Conservation (phyloP, 108 stramenopile species). For the Nitzschia sp. region DNA sequence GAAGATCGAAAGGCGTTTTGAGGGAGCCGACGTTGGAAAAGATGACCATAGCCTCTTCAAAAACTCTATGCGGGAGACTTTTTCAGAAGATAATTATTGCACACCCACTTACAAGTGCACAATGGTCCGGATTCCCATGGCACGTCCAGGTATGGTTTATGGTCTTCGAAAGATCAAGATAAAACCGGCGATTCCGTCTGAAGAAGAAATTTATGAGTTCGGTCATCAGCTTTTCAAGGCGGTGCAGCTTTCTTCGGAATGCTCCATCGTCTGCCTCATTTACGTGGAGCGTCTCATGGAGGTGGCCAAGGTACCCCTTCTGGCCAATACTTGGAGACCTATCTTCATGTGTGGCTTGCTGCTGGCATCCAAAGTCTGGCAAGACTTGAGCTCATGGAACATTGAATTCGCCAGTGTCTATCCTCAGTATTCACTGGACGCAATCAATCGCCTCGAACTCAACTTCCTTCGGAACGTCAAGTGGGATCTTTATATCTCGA, state of each 20-base stretch:
- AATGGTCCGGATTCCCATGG: slow-evolving; percentile 84
- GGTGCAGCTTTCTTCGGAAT: slow-evolving; percentile 95
- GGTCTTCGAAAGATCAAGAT: slow-evolving; percentile 69
- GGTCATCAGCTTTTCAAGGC: slow-evolving; percentile 88
- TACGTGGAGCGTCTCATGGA: slow-evolving; percentile 98
- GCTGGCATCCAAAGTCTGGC: slow-evolving; percentile 99
- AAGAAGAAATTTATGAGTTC: slow-evolving; percentile 89
- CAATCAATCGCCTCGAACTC: slow-evolving; percentile 90
- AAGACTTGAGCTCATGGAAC: slow-evolving; percentile 97
- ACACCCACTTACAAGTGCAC: slow-evolving; percentile 80
- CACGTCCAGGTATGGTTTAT: slow-evolving; percentile 73
- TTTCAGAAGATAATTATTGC: slow-evolving; percentile 70
- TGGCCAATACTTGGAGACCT: slow-evolving; percentile 94
- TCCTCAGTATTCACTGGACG: slow-evolving; percentile 91
- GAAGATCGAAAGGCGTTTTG: slow-evolving; percentile 85
- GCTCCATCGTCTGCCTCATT: slow-evolving; percentile 96
- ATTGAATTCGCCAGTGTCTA: slow-evolving; percentile 96
- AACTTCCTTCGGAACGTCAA: slow-evolving; percentile 86
- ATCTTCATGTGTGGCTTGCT: slow-evolving; percentile 95
- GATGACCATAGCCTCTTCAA: slow-evolving; percentile 53
- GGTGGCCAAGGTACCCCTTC: slow-evolving; percentile 88
- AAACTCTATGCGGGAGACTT: slow-evolving; percentile 64
- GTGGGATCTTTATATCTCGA: slow-evolving; percentile 97
- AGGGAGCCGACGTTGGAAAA: slow-evolving; percentile 30
- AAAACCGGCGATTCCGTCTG: slow-evolving; percentile 65